These are phyloP conservation scores for Bacidia rubella DNA, from an alignment of 495 filamentous ascomycete species.

Conservation along the genomic window DNA sequence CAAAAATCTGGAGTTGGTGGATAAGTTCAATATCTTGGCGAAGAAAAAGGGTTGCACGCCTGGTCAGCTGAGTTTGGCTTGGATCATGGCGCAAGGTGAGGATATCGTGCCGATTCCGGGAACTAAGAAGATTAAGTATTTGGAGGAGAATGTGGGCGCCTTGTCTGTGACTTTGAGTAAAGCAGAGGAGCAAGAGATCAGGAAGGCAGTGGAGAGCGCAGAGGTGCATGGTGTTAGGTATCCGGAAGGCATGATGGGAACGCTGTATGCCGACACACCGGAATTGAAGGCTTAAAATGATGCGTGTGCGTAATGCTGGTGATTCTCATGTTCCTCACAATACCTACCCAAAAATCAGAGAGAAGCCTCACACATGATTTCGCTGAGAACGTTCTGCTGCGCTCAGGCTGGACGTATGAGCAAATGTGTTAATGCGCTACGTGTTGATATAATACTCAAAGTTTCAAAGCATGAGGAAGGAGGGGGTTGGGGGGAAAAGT, in stretches of 20 bases:
- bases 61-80: constrained; percentile 35
- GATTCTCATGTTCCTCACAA: too few species aligned
- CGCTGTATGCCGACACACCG: constrained; percentile 12
- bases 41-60: constrained; percentile 31
- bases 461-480: too few species aligned
- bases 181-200: constrained; percentile 36
- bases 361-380: too few species aligned
- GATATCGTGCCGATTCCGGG: constrained; percentile 45
- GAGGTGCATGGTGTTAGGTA: constrained; percentile 30
- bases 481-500: too few species aligned
- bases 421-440: too few species aligned
- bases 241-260: constrained; percentile 14
- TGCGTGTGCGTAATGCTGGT: not conserved
- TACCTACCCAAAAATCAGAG: too few species aligned
- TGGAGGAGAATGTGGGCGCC: constrained; percentile 44
- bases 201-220: constrained; percentile 29
- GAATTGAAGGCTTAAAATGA: constrained; percentile 1
- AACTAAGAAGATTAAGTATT: constrained; percentile 36
- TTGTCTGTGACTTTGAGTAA: constrained; percentile 31
- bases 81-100: constrained; percentile 36
- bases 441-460: too few species aligned
- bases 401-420: too few species aligned
- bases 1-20: constrained; percentile 30
- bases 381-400: too few species aligned
- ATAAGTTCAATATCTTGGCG: constrained; percentile 28